Conservation (phyloP, 2,329 filamentous ascomycete species). For the Clarireedia homoeocarpa region DNA sequence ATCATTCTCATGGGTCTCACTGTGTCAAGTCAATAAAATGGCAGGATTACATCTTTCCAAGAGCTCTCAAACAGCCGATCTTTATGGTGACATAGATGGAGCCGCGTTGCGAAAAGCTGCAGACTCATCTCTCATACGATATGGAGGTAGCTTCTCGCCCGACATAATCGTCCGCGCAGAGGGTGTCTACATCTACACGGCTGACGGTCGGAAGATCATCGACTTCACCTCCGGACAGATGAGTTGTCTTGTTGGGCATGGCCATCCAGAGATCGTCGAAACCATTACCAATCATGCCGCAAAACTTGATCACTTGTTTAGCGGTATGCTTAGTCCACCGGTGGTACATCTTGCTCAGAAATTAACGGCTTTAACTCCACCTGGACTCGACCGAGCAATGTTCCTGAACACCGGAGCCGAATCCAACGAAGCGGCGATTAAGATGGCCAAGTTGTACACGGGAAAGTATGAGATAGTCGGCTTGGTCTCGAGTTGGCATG, state of each 20-base stretch:
- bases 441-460: constrained; percentile 55
- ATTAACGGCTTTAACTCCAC: constrained; percentile 41
- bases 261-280: constrained; percentile 49
- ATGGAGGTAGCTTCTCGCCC: constrained; percentile 18
- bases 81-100: constrained; percentile 14
- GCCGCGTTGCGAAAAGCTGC: constrained; percentile 9
- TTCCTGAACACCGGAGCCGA: constrained; percentile 52
- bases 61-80: neutral
- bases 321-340: constrained; percentile 49
- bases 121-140: constrained; percentile 15
- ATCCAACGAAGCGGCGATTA: constrained; percentile 54
- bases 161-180: constrained; percentile 17
- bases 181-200: constrained; percentile 34
- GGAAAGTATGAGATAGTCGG: constrained; percentile 59
- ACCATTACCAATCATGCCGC: constrained; percentile 41
- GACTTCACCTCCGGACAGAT: constrained; percentile 56
- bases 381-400: constrained; percentile 44
- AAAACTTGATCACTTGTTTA: constrained; percentile 50
- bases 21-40: neutral
- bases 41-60: neutral
- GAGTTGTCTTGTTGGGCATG: constrained; percentile 50
- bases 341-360: constrained; percentile 47
- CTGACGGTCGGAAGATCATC: constrained; percentile 37
- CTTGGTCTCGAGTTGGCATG: constrained; percentile 52
- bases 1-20: too few species aligned